These are phyloP conservation scores for Castanospermum australe DNA, from an alignment of 306 rosid genomes.

Conservation along the genomic window DNA sequence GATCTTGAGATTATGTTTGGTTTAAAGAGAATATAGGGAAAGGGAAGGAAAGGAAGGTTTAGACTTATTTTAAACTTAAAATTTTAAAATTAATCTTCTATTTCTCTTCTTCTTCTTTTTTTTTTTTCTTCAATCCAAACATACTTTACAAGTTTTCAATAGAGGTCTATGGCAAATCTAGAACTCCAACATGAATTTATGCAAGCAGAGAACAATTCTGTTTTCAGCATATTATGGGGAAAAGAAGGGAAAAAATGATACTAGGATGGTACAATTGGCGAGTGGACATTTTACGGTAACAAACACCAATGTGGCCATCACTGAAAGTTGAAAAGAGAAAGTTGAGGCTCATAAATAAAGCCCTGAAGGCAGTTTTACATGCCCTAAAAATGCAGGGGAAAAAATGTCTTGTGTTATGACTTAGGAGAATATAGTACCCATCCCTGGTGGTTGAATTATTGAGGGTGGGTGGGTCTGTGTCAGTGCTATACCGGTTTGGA, in stretches of 20 bases:
- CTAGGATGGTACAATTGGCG: not conserved
- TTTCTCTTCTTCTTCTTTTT: too few relatives aligned
- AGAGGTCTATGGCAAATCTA: not conserved
- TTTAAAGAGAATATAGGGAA: too few relatives aligned
- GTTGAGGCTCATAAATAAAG: too few relatives aligned
- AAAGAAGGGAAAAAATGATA: not conserved
- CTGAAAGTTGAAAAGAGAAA: not conserved
- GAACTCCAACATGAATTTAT: not conserved
- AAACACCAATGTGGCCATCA: not conserved
- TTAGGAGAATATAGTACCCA: not conserved
- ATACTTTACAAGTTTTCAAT: too few relatives aligned
- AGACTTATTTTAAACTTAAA: too few relatives aligned
- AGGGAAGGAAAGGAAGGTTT: too few relatives aligned
- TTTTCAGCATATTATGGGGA: not conserved
- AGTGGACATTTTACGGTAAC: not conserved
- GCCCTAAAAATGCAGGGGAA: not conserved
- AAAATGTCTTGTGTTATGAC: not conserved
- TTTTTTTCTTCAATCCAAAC: too few relatives aligned
- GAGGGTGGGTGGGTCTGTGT: conserved; percentile 26
- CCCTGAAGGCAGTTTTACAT: not conserved
- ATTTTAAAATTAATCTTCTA: too few relatives aligned
- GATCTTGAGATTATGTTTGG: too few relatives aligned
- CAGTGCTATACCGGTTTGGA: conserved; percentile 35
- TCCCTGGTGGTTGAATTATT: conserved; percentile 44
- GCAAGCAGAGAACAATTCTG: not conserved